These are phyloP conservation scores for Phaffomyces thermotolerans DNA, from an alignment of 805 yeast species.

Conservation along the genomic window DNA sequence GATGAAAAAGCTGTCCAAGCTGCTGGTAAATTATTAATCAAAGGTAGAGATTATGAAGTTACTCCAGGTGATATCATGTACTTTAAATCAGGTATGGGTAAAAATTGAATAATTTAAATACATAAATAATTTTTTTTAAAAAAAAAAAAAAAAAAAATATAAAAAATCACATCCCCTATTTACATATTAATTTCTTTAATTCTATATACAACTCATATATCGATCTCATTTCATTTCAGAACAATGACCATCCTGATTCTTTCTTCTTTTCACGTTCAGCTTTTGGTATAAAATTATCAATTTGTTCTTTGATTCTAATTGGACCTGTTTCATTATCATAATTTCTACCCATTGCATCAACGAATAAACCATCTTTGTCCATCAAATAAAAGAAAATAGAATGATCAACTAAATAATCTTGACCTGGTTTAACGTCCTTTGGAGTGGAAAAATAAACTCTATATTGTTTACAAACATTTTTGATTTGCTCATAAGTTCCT, in stretches of 20 bases:
- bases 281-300: constrained; percentile 68
- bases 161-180: not conserved
- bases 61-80: constrained; percentile 92
- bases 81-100: constrained; percentile 93
- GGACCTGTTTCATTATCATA: constrained; percentile 74
- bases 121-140: not conserved
- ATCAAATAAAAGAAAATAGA: constrained; percentile 93
- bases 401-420: constrained; percentile 94
- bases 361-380: constrained; percentile 97
- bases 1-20: constrained; percentile 82
- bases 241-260: constrained; percentile 44
- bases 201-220: no score
- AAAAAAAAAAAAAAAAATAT: no score
- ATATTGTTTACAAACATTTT: constrained; percentile 77
- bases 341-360: constrained; percentile 91
- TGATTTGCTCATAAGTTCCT: constrained; percentile 81
- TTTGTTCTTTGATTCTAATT: constrained; percentile 65
- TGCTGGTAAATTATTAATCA: constrained; percentile 81
- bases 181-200: not conserved
- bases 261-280: constrained; percentile 61
- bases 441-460: constrained; percentile 98
- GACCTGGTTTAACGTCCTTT: constrained; percentile 87
- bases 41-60: constrained; percentile 92
- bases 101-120: constrained; percentile 29
- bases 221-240: constrained; percentile 2